Evolutionary conservation across 2,329 filamentous ascomycete species (phyloP).

Genomic region (Xylaria sp.): DNA sequence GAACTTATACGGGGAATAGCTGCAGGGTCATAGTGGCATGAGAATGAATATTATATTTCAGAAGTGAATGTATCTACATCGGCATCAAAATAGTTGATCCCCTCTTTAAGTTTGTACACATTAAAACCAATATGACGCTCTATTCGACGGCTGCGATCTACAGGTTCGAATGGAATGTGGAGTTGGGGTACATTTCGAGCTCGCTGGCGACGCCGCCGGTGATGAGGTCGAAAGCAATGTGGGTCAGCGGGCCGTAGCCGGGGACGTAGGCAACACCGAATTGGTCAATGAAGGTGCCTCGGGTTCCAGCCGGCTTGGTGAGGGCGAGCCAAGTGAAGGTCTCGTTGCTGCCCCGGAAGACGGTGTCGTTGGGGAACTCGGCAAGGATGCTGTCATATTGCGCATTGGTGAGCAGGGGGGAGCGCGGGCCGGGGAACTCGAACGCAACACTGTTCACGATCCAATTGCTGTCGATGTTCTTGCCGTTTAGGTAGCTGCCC

Average conservation of each 20-base stretch:
- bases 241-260: conserved; percentile 18
- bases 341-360: conserved; percentile 38
- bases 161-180: conserved; percentile 23
- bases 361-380: conserved; percentile 36
- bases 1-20: background rate
- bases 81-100: conserved; percentile 11
- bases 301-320: conserved; percentile 32
- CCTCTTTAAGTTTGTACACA: background rate
- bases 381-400: conserved; percentile 32
- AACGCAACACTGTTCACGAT: conserved; percentile 33
- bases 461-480: conserved; percentile 34
- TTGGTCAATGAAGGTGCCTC: conserved; percentile 30
- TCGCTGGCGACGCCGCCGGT: conserved; percentile 13
- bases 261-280: conserved; percentile 29
- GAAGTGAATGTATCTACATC: conserved; percentile 29
- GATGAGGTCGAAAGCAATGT: conserved; percentile 30
- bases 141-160: background rate
- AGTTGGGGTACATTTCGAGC: conserved; percentile 13
- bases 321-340: conserved; percentile 36
- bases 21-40: background rate
- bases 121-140: conserved; percentile 1
- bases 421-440: conserved; percentile 36
- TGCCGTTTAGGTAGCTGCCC: conserved; percentile 20
- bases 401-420: conserved; percentile 22
- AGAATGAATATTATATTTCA: conserved; percentile 8